Evolutionary conservation across 179 eudicot species (phyloP).

Genomic region (Spinacia oleracea): DNA sequence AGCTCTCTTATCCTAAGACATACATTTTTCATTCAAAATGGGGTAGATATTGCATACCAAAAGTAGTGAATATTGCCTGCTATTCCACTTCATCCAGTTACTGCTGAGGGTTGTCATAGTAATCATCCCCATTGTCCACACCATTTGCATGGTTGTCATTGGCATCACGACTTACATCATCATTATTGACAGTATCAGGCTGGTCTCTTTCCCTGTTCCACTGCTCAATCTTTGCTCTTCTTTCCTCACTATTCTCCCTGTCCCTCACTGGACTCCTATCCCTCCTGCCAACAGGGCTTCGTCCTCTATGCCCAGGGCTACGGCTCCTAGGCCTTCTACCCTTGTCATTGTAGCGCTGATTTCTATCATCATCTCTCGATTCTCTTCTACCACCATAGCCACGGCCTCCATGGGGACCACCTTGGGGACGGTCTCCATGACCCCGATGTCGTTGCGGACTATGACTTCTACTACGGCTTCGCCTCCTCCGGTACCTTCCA

Average conservation of each 20-base stretch:
- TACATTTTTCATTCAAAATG: conserved; percentile 2
- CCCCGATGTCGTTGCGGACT: conserved; percentile 66
- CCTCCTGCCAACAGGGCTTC: conserved; percentile 74
- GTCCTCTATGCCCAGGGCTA: conserved; percentile 83
- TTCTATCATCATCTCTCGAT: conserved; percentile 67
- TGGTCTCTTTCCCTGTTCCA: conserved; percentile 92
- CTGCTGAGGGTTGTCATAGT: conserved; percentile 37
- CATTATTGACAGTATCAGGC: conserved; percentile 38
- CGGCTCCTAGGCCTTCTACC: conserved; percentile 88
- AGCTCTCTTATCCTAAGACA: conserved; percentile 5
- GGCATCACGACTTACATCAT: conserved; percentile 30
- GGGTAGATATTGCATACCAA: conserved; percentile 49
- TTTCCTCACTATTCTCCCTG: conserved; percentile 91
- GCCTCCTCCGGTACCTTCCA: conserved; percentile 73
- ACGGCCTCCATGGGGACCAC: conserved; percentile 45
- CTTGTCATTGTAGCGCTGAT: conserved; percentile 57
- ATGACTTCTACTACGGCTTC: conserved; percentile 68
- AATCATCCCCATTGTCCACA: conserved; percentile 39
- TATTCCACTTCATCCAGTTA: conserved; percentile 9
- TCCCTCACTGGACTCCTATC: conserved; percentile 83
- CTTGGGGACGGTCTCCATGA: conserved; percentile 60
- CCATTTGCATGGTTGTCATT: conserved; percentile 35
- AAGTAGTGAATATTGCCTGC: not conserved
- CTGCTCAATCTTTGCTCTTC: conserved; percentile 92
- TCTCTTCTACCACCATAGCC: conserved; percentile 82